A percentile compares a stretch with the other conserved stretches of the same genome.
These are phyloP conservation scores for Wallacemonas collosoma DNA, from an alignment of 208 protist species.

Conservation along the genomic window DNA sequence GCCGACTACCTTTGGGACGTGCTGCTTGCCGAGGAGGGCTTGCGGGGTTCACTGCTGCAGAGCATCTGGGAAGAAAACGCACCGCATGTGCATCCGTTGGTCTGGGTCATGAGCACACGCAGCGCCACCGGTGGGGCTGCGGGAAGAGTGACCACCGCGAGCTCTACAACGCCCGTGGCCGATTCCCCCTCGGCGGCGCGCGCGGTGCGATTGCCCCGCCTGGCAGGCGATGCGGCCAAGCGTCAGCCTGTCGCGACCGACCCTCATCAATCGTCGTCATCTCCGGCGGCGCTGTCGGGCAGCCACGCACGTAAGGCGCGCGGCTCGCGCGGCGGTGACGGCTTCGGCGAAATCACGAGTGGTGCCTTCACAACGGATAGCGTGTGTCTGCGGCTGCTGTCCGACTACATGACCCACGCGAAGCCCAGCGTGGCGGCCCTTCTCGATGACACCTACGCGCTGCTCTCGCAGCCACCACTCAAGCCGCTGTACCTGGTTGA, in stretches of 20 bases:
- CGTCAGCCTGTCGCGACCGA: no score
- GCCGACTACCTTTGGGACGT: conserved; percentile 17
- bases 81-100: conserved; percentile 3
- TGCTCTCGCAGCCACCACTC: conserved; percentile 28
- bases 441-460: conserved; percentile 20
- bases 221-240: no score
- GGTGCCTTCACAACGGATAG: neutral
- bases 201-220: no score
- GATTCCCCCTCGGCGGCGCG: no score
- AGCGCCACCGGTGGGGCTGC: neutral
- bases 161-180: neutral
- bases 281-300: neutral
- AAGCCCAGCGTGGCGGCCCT: conserved; percentile 26
- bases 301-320: neutral
- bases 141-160: neutral
- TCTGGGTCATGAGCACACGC: conserved; percentile 16
- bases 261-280: neutral
- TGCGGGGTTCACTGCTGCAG: conserved; percentile 14
- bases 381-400: conserved; percentile 18
- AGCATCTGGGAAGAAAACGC: conserved; percentile 10
- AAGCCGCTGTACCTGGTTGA: conserved; percentile 20
- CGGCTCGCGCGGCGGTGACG: neutral
- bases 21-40: conserved; percentile 3
- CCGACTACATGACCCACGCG: conserved; percentile 8
- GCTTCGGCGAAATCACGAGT: conserved; percentile 4